Evolutionary conservation across 2,329 filamentous ascomycete species (phyloP), one percentile per base, ranked within the genome.

Genomic region (Sporothrix pseudoabietina): DNA sequence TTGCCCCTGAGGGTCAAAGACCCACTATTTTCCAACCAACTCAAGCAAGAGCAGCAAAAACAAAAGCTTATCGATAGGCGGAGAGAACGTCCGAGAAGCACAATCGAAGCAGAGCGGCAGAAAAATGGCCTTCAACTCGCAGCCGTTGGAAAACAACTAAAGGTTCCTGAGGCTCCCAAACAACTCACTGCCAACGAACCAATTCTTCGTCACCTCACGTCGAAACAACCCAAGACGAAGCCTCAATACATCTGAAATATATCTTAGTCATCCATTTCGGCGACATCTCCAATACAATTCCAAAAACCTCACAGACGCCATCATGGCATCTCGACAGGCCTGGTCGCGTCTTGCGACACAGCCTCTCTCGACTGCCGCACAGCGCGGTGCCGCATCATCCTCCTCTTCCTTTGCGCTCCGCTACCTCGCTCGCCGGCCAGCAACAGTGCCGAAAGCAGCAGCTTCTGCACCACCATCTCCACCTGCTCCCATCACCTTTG

Each of bases 251-350:
- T 14, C 1, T 22, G 19, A 44, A 44, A 44, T 44, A 44, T 12
- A 9, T 12, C 19, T 54, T 8, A 26, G 14, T 35, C 32, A 16
- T 12, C 44, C 22, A 10, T 19, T 4, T 19, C 39, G 12, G 9
- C 22, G 32, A 19, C 54, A 61, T 19, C 26, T 26, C 26, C 41
- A 30, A 30, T 12, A 26, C 22, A 30, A 22, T 26, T 2, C 5
- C n/a, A 26, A 55, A 30, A 55, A 26, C 41, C 2, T 35, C 8
- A 35, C 35, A 35, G 8, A 35, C 35, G 35, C 7, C 69, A 39
- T 16, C 69, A 72, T 72, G 71, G 71, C 71, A 4, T 72, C 71
- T 12, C 63, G 35, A 47, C 39, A n/a, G 10, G 61, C 71, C 8
- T 66, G n/a, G 47, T 66, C 71, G 71, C 71, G 47, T 10, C 49